These are phyloP conservation scores for Casuarina equisetifolia DNA, from an alignment of 306 rosid genomes.

Conservation along the genomic window DNA sequence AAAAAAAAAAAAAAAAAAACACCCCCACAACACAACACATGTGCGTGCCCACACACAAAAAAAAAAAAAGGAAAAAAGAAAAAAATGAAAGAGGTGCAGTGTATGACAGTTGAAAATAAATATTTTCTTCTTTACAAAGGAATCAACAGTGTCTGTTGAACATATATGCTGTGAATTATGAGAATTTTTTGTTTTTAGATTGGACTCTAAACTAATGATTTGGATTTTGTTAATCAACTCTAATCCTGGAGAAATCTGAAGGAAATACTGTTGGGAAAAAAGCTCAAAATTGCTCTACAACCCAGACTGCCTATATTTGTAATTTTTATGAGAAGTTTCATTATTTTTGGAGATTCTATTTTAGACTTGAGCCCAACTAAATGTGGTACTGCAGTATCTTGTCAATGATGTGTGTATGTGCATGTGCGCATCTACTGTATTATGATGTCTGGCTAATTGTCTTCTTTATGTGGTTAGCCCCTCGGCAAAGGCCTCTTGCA, in stretches of 20 bases:
- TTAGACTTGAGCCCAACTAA: neutral
- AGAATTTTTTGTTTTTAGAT: neutral
- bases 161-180: neutral
- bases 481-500: slow-evolving; percentile 98
- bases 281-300: neutral
- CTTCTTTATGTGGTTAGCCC: slow-evolving; percentile 58
- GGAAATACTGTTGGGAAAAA: neutral
- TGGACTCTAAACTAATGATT: neutral
- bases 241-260: neutral
- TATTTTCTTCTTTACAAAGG: neutral
- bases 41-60: too few species aligned
- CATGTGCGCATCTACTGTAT: slow-evolving; percentile 2
- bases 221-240: neutral
- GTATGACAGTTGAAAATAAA: neutral
- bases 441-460: slow-evolving; percentile 23
- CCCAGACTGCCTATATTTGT: neutral
- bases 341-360: neutral
- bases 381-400: neutral
- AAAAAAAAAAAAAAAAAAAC: too few species aligned
- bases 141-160: neutral
- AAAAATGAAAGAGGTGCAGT: neutral
- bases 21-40: too few species aligned
- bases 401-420: slow-evolving; percentile 8
- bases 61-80: too few species aligned
- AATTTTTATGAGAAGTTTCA: neutral